Conservation (phyloP, 1,139 yeast species). For the Pichia sp. region DNA sequence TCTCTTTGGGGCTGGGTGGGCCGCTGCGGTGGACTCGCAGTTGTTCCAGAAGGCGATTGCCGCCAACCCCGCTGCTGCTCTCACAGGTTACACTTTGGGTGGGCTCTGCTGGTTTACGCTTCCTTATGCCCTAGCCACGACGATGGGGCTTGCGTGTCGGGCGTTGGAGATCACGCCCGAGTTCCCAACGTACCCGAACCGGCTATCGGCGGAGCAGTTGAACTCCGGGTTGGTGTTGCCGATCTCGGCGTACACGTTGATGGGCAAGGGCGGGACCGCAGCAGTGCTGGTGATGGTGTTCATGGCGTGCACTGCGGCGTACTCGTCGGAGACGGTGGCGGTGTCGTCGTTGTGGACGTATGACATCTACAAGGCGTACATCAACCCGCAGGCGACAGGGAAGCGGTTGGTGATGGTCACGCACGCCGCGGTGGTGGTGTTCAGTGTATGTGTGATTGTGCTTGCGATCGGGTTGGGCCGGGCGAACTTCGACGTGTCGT, state of each 20-base stretch:
- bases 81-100: slow-evolving; percentile 41
- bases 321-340: slow-evolving; percentile 46
- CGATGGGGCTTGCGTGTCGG: slow-evolving; percentile 37
- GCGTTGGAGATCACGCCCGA: slow-evolving; percentile 35
- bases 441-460: slow-evolving; percentile 37
- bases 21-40: slow-evolving; percentile 29
- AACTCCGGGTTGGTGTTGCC: slow-evolving; percentile 41
- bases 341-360: slow-evolving; percentile 44
- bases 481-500: slow-evolving; percentile 83
- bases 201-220: slow-evolving; percentile 28
- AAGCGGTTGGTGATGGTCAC: slow-evolving; percentile 38
- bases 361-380: slow-evolving; percentile 44
- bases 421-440: slow-evolving; percentile 37
- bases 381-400: slow-evolving; percentile 43
- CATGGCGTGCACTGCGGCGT: slow-evolving; percentile 47
- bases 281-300: slow-evolving; percentile 44
- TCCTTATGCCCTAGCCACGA: slow-evolving; percentile 42
- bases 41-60: slow-evolving; percentile 38
- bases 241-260: slow-evolving; percentile 39
- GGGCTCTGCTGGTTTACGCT: slow-evolving; percentile 43
- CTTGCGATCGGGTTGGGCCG: slow-evolving; percentile 49
- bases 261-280: slow-evolving; percentile 44
- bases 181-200: slow-evolving; percentile 28
- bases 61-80: slow-evolving; percentile 33
- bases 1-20: slow-evolving; percentile 23